Base-by-base conservation (phyloP, 768 basidiomycete genomes). In the Butyriboletus loyo region DNA sequence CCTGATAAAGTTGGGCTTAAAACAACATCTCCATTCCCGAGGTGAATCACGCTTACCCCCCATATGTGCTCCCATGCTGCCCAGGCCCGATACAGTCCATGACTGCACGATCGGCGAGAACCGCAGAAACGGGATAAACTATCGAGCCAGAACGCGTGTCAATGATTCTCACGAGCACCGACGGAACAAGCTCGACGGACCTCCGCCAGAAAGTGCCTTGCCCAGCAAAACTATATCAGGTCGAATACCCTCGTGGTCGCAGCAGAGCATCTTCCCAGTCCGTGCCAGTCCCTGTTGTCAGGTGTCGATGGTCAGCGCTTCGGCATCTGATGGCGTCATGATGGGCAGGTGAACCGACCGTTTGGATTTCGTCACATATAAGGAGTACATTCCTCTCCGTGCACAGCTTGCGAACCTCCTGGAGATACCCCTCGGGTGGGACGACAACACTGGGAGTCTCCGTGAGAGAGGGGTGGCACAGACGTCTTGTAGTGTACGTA, bases 311-410 rank as follows among this genome's bases (percentile, higher is more conserved):
- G 41, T 49, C 48, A 40, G 51, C n/a, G n/a, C n/a, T n/a, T n/a
- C n/a, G n/a, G n/a, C 13, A 46, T 37, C 32, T 14, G 17, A 47
- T 0, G 11, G n/a, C 38, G n/a, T 27, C 45, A 13, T 25, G 17
- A 28, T 37, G 5, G 27, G 24, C 9, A 48, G 10, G 8, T 14
- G 39, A 19, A 62, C 75, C 50, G 50, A 91, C 91, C 37, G 97
- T 98, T 72, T 99, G 97, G 56, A 99, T 94, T 71, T 99, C 97
- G 60, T 99, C 97, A 60, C 92, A 95, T 65, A 99, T 98, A 32
- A 99, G 76, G n/a, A 99, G 77, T 0, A 93, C 92, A 44, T 96
- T 92, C 72, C 95, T 84, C 71, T 89, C 83, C 75, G 88, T 89
- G 80, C 97, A 99, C 25, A 98, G 77, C 48, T 79, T 85, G 46